Conservation (phyloP, 1,284 basidiomycete species). For the Cutaneotrichosporon arboriforme region DNA sequence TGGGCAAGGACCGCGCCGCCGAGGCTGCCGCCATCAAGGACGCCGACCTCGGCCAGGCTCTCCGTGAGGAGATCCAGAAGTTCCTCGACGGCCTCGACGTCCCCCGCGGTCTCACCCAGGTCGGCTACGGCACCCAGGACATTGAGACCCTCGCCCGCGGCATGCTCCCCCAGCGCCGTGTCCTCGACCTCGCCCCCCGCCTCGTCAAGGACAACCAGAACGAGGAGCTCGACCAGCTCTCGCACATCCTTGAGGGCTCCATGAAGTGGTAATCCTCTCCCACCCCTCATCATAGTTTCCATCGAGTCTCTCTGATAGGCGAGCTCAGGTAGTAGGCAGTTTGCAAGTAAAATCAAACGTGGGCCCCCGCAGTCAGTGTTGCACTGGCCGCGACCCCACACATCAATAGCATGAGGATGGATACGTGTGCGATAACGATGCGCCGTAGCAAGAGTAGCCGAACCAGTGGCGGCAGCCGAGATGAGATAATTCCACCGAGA, state of each 20-base stretch:
- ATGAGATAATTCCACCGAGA: neutral
- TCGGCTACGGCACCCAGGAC: slow-evolving; percentile 63
- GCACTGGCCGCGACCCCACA: no score
- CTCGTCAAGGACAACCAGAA: slow-evolving; percentile 61
- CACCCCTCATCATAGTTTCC: no score
- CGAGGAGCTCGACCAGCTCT: slow-evolving; percentile 72
- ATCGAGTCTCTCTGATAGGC: slow-evolving; percentile 1
- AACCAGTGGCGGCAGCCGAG: neutral
- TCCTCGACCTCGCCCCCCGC: slow-evolving; percentile 43
- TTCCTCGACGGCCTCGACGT: slow-evolving; percentile 83
- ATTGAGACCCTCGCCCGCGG: slow-evolving; percentile 42
- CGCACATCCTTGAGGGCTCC: slow-evolving; percentile 57
- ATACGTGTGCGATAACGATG: slow-evolving; percentile 1
- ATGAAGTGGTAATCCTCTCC: slow-evolving; percentile 35
- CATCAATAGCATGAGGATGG: neutral
- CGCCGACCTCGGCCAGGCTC: slow-evolving; percentile 68
- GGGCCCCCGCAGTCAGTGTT: no score
- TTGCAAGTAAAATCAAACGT: neutral
- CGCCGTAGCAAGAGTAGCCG: neutral
- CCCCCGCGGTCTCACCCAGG: slow-evolving; percentile 76
- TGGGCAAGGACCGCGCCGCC: slow-evolving; percentile 59
- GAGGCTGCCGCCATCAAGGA: slow-evolving; percentile 72
- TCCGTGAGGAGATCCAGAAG: slow-evolving; percentile 82
- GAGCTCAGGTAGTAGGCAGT: neutral
- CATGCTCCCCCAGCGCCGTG: slow-evolving; percentile 44